Evolutionary conservation across 352 stramenopile species (phyloP), one percentile per base, ranked within the genome.

Genomic region (Globisporangium uncinulatum): DNA sequence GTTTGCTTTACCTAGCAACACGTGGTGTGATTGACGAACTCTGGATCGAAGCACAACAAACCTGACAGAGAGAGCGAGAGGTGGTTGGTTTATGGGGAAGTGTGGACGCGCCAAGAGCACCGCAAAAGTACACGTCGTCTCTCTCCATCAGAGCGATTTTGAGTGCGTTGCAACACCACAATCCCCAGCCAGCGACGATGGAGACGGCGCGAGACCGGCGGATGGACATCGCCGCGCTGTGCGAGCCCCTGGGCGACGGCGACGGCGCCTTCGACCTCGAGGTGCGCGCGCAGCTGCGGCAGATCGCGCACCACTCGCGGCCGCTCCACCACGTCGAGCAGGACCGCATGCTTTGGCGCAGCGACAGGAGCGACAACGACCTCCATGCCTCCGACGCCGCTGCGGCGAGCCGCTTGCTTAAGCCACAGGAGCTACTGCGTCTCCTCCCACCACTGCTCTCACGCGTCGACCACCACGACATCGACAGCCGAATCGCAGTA

Each of bases 291-390:
- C 45, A 60, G 36, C 45, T 48, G 55, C 54, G n/a, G 17, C 54
- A 50, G 24, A 57, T 57, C 37, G 41, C 52, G 52, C 53, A 59
- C 53, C 53, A 59, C 31, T 51, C 42, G 43, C 49, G 53, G 53
- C 53, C 53, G 43, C 42, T 59, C 42, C 49, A 52, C 53, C 53
- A 42, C 43, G 53, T 48, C 53, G 43, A 59, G 43, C 53, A 59
- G 53, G 53, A 58, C 41, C 53, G 42, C n/a, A 51, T 58, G 17
- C 53, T 58, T 14, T 39, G 34, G 10, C 70, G 71, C 7, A 59
- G 29, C 34, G 52, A 63, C 15, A 31, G 19, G 13, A 19, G 51
- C 47, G 53, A 47, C 49, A 62, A 73, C 21, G 52, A 49, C 15
- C 50, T 32, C 8, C 44, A 49, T 19, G 19, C 21, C 15, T 24